Conservation (phyloP, 805 yeast genomes). For the Candida stauntonica region DNA sequence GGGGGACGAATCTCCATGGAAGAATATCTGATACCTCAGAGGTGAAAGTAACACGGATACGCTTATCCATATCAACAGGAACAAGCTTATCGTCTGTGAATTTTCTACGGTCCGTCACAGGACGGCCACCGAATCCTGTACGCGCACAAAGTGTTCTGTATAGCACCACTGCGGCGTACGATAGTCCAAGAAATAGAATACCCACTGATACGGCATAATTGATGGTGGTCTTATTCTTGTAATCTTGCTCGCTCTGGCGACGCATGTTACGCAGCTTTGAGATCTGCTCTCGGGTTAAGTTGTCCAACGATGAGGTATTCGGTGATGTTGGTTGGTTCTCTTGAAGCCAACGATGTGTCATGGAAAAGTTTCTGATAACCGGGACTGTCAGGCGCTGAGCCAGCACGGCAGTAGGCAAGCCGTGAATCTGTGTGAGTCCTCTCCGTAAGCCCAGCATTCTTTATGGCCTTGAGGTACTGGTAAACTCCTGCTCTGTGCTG, state of each 20-base stretch:
- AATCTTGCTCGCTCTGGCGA: constrained; percentile 15
- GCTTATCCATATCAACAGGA: constrained; percentile 81
- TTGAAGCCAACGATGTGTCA: constrained; percentile 3
- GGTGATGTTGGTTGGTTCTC: constrained; percentile 4
- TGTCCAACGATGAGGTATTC: constrained; percentile 15
- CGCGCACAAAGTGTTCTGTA: constrained; percentile 89
- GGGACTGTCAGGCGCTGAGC: background rate
- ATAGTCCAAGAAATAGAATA: constrained; percentile 64
- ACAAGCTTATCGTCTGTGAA: constrained; percentile 84
- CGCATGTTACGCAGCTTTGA: constrained; percentile 22
- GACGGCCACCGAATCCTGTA: constrained; percentile 95
- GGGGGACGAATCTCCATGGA: constrained; percentile 95
- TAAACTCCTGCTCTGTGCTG: too few relatives aligned
- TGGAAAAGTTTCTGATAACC: background rate
- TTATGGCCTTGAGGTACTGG: background rate
- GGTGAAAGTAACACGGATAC: constrained; percentile 82
- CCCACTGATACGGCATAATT: constrained; percentile 67
- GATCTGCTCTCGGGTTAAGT: constrained; percentile 25
- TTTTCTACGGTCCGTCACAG: constrained; percentile 75
- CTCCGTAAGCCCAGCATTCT: constrained; percentile 3
- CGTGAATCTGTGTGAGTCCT: background rate
- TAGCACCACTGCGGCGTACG: constrained; percentile 89
- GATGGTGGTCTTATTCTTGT: constrained; percentile 42
- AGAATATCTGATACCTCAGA: constrained; percentile 86
- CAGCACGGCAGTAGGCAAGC: background rate